Evolutionary conservation across 139 green algal species (phyloP).

Genomic region (Chlamydomonas eustigma): DNA sequence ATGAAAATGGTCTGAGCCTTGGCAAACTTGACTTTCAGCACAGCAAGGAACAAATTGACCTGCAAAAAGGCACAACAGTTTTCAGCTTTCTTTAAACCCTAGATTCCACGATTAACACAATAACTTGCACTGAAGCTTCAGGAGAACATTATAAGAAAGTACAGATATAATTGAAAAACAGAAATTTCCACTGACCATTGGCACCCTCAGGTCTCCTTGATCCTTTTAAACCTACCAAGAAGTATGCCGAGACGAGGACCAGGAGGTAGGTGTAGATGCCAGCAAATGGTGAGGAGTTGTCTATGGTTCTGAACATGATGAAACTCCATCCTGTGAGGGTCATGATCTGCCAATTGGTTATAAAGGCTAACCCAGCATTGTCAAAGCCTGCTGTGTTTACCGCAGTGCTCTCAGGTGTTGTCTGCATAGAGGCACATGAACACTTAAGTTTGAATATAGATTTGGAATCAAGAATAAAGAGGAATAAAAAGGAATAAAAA

Average conservation of each 20-base stretch:
- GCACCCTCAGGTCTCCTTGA: background rate
- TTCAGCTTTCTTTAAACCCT: background rate
- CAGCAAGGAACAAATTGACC: slow-evolving; percentile 80
- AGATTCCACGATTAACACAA: no score
- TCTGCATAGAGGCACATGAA: no score
- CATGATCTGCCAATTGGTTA: slow-evolving; percentile 26
- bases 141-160: no score
- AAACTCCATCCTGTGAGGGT: slow-evolving; percentile 44
- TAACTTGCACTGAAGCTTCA: no score
- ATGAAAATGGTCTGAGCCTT: slow-evolving; percentile 63
- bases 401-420: slow-evolving; percentile 6
- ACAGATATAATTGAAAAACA: no score
- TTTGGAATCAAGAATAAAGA: background rate
- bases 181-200: background rate
- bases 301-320: slow-evolving; percentile 59
- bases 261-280: slow-evolving; percentile 64
- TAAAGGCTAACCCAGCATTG: slow-evolving; percentile 56
- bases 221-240: slow-evolving; percentile 57
- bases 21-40: slow-evolving; percentile 80
- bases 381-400: slow-evolving; percentile 58
- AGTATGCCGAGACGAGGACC: slow-evolving; percentile 67
- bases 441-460: background rate
- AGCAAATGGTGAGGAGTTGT: slow-evolving; percentile 28
- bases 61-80: slow-evolving; percentile 20
- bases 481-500: background rate